Evolutionary conservation across 169 alveolate species (phyloP), one percentile per base, ranked within the genome.

Genomic region (Plasmodium knowlesi): DNA sequence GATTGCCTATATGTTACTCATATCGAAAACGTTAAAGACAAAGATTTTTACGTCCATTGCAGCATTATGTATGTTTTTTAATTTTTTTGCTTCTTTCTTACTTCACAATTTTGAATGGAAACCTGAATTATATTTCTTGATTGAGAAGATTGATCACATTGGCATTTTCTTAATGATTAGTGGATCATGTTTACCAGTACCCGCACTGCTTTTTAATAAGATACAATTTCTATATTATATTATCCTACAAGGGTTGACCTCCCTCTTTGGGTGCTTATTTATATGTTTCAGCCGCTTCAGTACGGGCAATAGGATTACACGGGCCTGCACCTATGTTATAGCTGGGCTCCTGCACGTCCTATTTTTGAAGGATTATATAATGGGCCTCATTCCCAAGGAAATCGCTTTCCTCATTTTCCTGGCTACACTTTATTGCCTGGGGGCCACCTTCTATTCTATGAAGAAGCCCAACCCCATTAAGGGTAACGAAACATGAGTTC

Each of bases 131-230:
- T 95, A 78, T 57, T 61, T 57, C 16, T 19, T 46, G 16, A 81
- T 74, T 72, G 83, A 72, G 39, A 84, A 67, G 67, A 39, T 82
- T 30, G 82, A 73, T 78, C 92, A 81, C 78, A 81, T 95, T 71
- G 97, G 95, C 28, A 96, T 96, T 41, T 96, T 96, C 50, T 85
- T 96, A 88, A 96, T 96, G 97, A 95, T 96, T 12, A 96, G 97
- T 73, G 97, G 96, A 5, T 92, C 97, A 41, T 94, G 90, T 34
- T 16, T 95, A 25, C 97, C 97, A 6, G 80, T 89, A 16, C 72
- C 92, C 5, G 72, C 88, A 19, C 80, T 92, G 54, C 53, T 72
- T n/a, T 82, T 92, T 54, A 95, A 61, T 61, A 83, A 89, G 34
- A 83, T 92, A 83, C 43, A 85, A 54, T 43, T 83, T 28, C 74